Evolutionary conservation across 2,329 filamentous ascomycete species (phyloP).

Genomic region (Nemania serpens): DNA sequence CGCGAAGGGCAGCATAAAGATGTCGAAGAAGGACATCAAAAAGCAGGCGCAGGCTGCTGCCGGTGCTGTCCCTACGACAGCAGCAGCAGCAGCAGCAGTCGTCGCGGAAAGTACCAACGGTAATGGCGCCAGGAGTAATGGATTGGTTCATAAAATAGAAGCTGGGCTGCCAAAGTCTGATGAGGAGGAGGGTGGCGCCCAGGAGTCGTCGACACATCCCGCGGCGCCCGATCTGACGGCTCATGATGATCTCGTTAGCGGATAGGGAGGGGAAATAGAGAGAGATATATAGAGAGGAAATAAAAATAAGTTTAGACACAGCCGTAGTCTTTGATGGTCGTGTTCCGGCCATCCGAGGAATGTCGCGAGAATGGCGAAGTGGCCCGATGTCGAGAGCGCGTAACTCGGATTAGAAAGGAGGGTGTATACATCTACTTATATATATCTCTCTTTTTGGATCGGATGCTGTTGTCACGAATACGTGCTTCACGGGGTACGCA

Average conservation of each 20-base stretch:
- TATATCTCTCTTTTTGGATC: too few relatives aligned
- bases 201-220: constrained; percentile 34
- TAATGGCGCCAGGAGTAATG: constrained; percentile 1
- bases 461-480: too few relatives aligned
- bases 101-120: background rate
- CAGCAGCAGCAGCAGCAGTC: constrained; percentile 24
- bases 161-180: too few relatives aligned
- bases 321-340: too few relatives aligned
- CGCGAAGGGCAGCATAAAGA: constrained; percentile 77
- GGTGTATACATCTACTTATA: too few relatives aligned
- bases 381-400: too few relatives aligned
- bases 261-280: too few relatives aligned
- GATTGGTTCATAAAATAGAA: constrained; percentile 15
- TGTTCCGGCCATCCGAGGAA: too few relatives aligned
- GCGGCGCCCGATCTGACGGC: constrained; percentile 27
- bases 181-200: constrained; percentile 25
- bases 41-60: constrained; percentile 44
- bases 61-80: constrained; percentile 32
- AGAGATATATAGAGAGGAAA: background rate
- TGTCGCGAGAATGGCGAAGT: too few relatives aligned
- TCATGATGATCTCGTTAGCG: constrained; percentile 38
- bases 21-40: constrained; percentile 67
- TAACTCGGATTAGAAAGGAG: too few relatives aligned
- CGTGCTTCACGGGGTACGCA: too few relatives aligned
- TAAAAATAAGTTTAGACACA: too few relatives aligned